Percentiles rank a stretch among this genome's conserved stretches.
These are phyloP conservation scores for maize (Zea mays) DNA, from an alignment of 176 grass and related monocot species.

Conservation along the genomic window Zm-B73-REFERENCE-NAM-5.0 NC_050099.1:190473501-190474000, in stretches of 20 bases:
- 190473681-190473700: slow-evolving; percentile 30
- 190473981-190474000: neutral
- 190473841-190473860: slow-evolving; percentile 98
- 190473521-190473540: neutral
- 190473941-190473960: neutral
- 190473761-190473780: slow-evolving; percentile 40
- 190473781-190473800: slow-evolving; percentile 99
- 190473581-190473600: neutral
- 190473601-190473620: slow-evolving; percentile 27
- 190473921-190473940: slow-evolving; percentile 38
- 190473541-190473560: neutral
- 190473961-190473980: neutral
- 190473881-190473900: slow-evolving; percentile 98
- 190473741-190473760: slow-evolving; percentile 2
- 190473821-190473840: slow-evolving; percentile 97
- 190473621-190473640: neutral
- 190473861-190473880: slow-evolving; percentile 97
- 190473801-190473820: slow-evolving; percentile 98
- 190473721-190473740: slow-evolving; percentile 5
- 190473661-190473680: neutral
- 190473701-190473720: slow-evolving; percentile 9
- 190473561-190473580: neutral
- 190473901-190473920: slow-evolving; percentile 97
- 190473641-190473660: neutral
- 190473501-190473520: slow-evolving; percentile 8